Conservation (phyloP, 2,329 filamentous ascomycete genomes). For the Emmonsiellopsis sp. region DNA sequence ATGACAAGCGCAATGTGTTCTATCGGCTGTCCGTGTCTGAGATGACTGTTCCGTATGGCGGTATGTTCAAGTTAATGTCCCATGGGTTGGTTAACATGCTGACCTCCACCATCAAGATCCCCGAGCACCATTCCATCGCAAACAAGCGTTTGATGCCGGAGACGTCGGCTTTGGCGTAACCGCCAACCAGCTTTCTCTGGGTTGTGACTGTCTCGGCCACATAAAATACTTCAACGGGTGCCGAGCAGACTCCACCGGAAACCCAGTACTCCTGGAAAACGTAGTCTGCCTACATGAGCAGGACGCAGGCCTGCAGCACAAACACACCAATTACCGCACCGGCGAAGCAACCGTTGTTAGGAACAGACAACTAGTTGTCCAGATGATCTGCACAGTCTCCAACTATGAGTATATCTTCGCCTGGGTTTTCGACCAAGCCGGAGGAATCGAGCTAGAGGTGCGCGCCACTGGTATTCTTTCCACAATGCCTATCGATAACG, state of each 20-base stretch:
- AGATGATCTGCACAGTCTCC: slow-evolving; percentile 60
- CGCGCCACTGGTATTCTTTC: slow-evolving; percentile 60
- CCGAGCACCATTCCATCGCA: slow-evolving; percentile 58
- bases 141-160: slow-evolving; percentile 61
- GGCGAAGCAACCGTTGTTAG: slow-evolving; percentile 54
- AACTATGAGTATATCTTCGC: slow-evolving; percentile 68
- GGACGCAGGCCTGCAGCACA: slow-evolving; percentile 59
- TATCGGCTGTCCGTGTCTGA: slow-evolving; percentile 58
- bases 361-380: slow-evolving; percentile 56
- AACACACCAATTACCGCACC: slow-evolving; percentile 63
- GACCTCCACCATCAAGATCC: slow-evolving; percentile 52
- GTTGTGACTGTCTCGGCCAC: slow-evolving; percentile 60
- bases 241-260: slow-evolving; percentile 50
- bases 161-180: slow-evolving; percentile 58
- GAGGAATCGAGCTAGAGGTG: slow-evolving; percentile 57
- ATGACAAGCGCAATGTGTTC: slow-evolving; percentile 55
- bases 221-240: slow-evolving; percentile 58
- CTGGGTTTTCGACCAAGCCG: slow-evolving; percentile 63
- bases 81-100: slow-evolving; percentile 14
- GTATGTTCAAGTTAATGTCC: slow-evolving; percentile 18
- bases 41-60: slow-evolving; percentile 47
- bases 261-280: slow-evolving; percentile 52
- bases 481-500: slow-evolving; percentile 54
- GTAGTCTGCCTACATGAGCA: slow-evolving; percentile 62
- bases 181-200: slow-evolving; percentile 60